Evolutionary conservation across 306 rosid species (phyloP), one percentile per base, ranked within the genome.

Genomic region (Malus domestica): DNA sequence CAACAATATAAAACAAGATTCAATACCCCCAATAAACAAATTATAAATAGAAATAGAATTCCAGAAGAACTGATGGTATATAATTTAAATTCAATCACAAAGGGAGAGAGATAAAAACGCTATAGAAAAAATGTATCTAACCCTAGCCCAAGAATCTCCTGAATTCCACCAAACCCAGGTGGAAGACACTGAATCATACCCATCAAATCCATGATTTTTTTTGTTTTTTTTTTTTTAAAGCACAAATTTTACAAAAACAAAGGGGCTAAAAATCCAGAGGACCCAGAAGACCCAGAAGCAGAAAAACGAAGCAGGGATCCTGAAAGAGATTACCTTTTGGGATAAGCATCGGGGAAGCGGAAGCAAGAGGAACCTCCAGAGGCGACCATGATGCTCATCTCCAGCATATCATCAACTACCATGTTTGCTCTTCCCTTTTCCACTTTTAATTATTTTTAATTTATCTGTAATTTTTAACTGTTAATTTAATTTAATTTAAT

Each of bases 341-440:
- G 90, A 87, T 80, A 89, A 78, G 88, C 95, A 83, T 81, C 87
- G 62, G 90, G 86, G 82, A 94, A 90, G 70, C 90, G 88, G 81
- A 85, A 81, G 77, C 93, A 87, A 74, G 84, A 78, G 77, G 87
- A 88, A 80, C 79, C 83, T 70, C 90, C 89, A 82, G 55, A 88
- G 70, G 82, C 83, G 69, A 85, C 71, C 86, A 79, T 60, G 89
- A 88, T 77, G 82, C 86, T 78, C 89, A 83, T 85, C 82, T 74
- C 86, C 89, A 82, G 79, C 83, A 80, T 81, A 87, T 90, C 93
- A 86, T 95, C 90, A 84, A 85, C 88, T 42, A 89, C 94, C 86
- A 86, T 81, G 32, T 81, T 77, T 74, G 57, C 69, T 68, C 20
- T 25, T 52, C 46, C 59, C 58, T 42, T 27, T 60, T 74, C 70